A percentile compares a stretch with the other conserved stretches of the same genome.
Conservation (phyloP, 116 monocot genomes). For the Cymodocea nodosa region DNA sequence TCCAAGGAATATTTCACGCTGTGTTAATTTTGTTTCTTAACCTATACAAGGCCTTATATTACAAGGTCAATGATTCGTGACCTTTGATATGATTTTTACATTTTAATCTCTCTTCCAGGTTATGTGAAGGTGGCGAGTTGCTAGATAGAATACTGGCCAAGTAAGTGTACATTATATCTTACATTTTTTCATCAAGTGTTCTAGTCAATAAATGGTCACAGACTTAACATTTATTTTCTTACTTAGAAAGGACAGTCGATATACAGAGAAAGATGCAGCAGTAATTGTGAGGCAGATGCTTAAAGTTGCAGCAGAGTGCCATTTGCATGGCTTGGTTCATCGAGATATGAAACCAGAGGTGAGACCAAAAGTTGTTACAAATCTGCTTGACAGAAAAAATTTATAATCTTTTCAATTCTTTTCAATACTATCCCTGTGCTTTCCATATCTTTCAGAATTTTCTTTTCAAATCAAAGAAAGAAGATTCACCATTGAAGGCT, state of each 20-base stretch:
- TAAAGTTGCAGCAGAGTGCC: constrained; percentile 85
- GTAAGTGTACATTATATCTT: constrained; percentile 29
- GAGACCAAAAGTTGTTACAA: neutral
- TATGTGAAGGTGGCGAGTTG: constrained; percentile 93
- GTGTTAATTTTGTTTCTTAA: no score
- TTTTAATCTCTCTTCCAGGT: constrained; percentile 24
- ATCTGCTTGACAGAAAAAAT: neutral
- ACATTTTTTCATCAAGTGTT: neutral
- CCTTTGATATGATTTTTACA: no score
- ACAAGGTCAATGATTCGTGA: no score
- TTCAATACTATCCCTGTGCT: neutral
- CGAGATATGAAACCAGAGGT: constrained; percentile 99
- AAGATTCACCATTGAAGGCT: constrained; percentile 77
- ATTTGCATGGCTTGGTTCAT: constrained; percentile 94
- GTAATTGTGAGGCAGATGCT: constrained; percentile 89
- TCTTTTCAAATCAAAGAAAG: constrained; percentile 80
- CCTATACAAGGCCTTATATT: no score
- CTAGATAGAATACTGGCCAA: constrained; percentile 84
- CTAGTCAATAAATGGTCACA: neutral
- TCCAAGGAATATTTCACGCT: no score
- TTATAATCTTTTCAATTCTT: neutral
- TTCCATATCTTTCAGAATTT: constrained; percentile 57
- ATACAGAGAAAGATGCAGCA: constrained; percentile 93
- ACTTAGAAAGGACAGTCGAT: constrained; percentile 79
- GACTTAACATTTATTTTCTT: constrained; percentile 1